These are phyloP conservation scores for Trametes villosa DNA, from an alignment of 768 basidiomycete species.

Conservation along the genomic window DNA sequence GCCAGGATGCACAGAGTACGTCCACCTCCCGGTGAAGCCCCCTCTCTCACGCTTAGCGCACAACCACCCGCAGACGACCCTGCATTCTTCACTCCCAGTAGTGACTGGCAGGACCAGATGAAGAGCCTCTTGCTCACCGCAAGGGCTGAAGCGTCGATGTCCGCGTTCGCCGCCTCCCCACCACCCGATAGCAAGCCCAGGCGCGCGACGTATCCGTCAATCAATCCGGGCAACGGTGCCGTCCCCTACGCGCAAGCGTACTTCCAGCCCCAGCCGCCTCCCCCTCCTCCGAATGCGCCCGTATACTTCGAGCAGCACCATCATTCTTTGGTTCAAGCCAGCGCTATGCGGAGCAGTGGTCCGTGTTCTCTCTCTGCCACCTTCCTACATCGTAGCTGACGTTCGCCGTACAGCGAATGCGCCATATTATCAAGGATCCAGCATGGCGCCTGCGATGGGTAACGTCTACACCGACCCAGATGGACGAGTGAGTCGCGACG, in stretches of 20 bases:
- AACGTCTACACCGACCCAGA: slow-evolving; percentile 14
- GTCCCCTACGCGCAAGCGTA: not conserved
- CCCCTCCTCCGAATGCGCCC: not conserved
- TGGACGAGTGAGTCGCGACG: slow-evolving; percentile 3
- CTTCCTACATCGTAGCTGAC: not conserved
- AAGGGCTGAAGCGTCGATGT: not conserved
- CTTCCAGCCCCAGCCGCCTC: not conserved
- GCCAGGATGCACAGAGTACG: slow-evolving; percentile 4
- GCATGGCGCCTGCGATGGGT: not conserved
- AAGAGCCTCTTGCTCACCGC: slow-evolving; percentile 3
- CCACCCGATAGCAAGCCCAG: slow-evolving; percentile 9
- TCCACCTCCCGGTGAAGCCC: not conserved
- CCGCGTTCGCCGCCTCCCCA: not conserved
- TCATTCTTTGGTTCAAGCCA: not conserved
- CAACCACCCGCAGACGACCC: slow-evolving; percentile 11
- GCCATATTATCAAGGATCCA: not conserved
- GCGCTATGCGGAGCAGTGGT: slow-evolving; percentile 2
- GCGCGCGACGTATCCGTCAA: slow-evolving; percentile 21
- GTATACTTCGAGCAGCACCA: not conserved
- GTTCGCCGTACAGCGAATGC: not conserved
- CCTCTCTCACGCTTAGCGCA: not conserved
- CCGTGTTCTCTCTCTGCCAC: not conserved
- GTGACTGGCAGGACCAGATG: slow-evolving; percentile 26
- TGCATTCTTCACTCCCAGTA: slow-evolving; percentile 23
- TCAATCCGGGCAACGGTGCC: not conserved